phyloP scores from a whole-genome alignment of 768 basidiomycete genomes.

The Rhodosporidiobolus sp. region DNA sequence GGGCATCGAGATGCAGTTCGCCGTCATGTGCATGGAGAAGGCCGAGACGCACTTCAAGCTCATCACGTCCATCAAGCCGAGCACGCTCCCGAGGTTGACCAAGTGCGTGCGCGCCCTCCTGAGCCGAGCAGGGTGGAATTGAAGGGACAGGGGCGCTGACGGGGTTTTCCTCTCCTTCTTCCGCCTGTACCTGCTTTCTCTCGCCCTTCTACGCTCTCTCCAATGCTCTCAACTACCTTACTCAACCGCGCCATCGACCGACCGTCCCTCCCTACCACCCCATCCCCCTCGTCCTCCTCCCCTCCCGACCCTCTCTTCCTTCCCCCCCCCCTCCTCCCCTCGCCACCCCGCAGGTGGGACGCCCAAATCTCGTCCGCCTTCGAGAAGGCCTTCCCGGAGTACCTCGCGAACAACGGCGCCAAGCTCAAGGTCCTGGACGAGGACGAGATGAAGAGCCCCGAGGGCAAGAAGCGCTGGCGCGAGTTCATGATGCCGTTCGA shows the following conservation, averaged over 20 bases:
- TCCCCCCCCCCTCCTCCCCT: background rate
- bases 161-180: background rate
- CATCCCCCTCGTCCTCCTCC: background rate
- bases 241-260: too few species aligned
- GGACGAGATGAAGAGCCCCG: constrained; percentile 82
- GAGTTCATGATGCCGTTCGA: constrained; percentile 73
- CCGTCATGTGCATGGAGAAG: constrained; percentile 93
- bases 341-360: constrained; percentile 75
- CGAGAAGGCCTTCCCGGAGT: constrained; percentile 76
- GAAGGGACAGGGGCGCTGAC: background rate
- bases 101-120: constrained; percentile 57
- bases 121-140: too few species aligned
- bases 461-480: constrained; percentile 87
- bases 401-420: constrained; percentile 50
- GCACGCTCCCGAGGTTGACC: constrained; percentile 68
- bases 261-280: background rate
- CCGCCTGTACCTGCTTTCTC: background rate
- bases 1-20: constrained; percentile 98
- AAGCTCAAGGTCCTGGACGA: constrained; percentile 68
- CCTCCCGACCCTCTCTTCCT: background rate
- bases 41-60: constrained; percentile 98
- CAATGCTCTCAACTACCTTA: too few species aligned
- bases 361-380: constrained; percentile 85
- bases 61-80: constrained; percentile 72
- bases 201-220: background rate